A percentile compares a stretch with the other conserved stretches of the same genome.
phyloP scores from a whole-genome alignment of 305 asterid species.

The Plantago coronopus region DNA sequence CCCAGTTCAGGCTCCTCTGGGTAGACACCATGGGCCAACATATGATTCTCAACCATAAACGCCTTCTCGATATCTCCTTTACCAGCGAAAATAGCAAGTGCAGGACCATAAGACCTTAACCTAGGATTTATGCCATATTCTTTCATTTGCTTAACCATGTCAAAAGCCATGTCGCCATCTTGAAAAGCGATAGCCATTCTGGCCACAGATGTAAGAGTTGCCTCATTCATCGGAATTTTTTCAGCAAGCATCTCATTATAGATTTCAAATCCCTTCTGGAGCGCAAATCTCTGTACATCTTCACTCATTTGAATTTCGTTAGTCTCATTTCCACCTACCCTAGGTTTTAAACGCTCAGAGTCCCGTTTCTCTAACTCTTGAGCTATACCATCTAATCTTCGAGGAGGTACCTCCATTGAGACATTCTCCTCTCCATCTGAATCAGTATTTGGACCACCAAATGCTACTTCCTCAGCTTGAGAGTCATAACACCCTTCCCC shows the following conservation, averaged over 20 bases:
- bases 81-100: constrained; percentile 57
- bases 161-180: constrained; percentile 78
- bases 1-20: constrained; percentile 79
- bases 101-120: constrained; percentile 74
- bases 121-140: constrained; percentile 59
- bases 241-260: constrained; percentile 48
- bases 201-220: constrained; percentile 74
- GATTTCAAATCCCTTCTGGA: constrained; percentile 62
- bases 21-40: constrained; percentile 58
- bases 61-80: constrained; percentile 70
- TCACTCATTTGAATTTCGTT: constrained; percentile 48
- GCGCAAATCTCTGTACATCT: constrained; percentile 55
- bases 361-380: constrained; percentile 33
- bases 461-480: neutral
- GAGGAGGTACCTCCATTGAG: constrained; percentile 21
- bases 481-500: constrained; percentile 17
- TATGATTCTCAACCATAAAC: constrained; percentile 62
- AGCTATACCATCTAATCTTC: constrained; percentile 49
- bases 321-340: constrained; percentile 17
- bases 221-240: constrained; percentile 66
- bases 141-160: constrained; percentile 62
- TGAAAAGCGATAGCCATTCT: constrained; percentile 79
- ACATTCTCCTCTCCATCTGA: constrained; percentile 21
- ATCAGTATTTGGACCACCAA: constrained; percentile 21
- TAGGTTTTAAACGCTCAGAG: constrained; percentile 17